phyloP scores from a whole-genome alignment of 139 green algal species.

The Micromonas pusilla region DNA sequence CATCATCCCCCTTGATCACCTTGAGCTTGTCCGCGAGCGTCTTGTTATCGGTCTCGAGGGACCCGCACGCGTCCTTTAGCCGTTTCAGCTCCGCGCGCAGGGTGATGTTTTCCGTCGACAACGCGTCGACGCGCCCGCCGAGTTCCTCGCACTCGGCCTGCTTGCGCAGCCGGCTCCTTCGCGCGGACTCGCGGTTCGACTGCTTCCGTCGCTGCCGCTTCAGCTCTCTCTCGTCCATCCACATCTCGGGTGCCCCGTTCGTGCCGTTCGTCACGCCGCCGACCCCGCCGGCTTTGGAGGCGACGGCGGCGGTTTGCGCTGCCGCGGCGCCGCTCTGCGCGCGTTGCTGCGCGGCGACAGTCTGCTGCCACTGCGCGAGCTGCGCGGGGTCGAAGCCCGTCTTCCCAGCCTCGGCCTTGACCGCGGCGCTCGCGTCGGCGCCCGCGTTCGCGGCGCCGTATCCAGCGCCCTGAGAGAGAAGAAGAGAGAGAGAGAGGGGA shows the following conservation, averaged over 20 bases:
- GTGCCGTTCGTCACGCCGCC: background rate
- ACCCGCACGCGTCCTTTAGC: background rate
- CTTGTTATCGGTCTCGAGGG: background rate
- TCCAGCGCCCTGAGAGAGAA: no score
- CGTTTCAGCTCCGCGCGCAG: background rate
- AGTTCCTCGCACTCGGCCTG: slow-evolving; percentile 57
- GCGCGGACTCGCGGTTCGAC: slow-evolving; percentile 69
- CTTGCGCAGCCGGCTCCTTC: slow-evolving; percentile 64
- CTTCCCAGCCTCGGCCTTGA: no score
- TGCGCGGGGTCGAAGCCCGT: no score
- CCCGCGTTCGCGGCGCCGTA: no score
- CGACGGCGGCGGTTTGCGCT: no score
- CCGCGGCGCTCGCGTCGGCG: no score
- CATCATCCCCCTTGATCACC: background rate
- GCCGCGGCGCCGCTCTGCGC: no score
- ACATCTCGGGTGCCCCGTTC: no score
- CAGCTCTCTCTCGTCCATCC: slow-evolving; percentile 54
- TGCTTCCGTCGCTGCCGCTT: slow-evolving; percentile 69
- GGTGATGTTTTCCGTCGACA: slow-evolving; percentile 3
- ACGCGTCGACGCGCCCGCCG: background rate
- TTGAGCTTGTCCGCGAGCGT: background rate
- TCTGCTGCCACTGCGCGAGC: no score
- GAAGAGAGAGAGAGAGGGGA: no score
- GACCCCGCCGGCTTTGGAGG: background rate
- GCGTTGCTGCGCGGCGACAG: no score